Percentiles rank a stretch among this genome's conserved stretches.
Conservation (phyloP, 768 basidiomycete genomes). For the Paxillus involutus region DNA sequence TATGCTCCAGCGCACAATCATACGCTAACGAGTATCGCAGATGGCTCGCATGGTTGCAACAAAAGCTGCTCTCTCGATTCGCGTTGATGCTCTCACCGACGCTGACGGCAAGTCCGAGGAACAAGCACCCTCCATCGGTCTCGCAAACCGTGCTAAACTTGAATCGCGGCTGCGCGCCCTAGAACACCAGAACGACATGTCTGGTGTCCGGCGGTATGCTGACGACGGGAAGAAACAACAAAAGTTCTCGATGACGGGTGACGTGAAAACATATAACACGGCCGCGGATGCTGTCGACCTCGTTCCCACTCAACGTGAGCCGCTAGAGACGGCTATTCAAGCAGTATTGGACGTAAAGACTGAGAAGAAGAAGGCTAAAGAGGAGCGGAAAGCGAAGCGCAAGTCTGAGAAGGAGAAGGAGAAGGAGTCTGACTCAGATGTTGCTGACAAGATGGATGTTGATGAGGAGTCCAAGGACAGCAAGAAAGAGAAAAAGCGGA, state of each 20-base stretch:
- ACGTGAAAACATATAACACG: constrained; percentile 81
- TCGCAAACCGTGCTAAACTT: constrained; percentile 93
- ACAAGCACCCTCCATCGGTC: constrained; percentile 80
- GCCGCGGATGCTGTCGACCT: constrained; percentile 82
- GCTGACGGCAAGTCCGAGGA: constrained; percentile 86
- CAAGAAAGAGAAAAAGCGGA: constrained; percentile 47
- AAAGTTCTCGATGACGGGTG: constrained; percentile 79
- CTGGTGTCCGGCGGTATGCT: constrained; percentile 66
- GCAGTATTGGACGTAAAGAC: constrained; percentile 81
- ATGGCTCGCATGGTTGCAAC: constrained; percentile 99
- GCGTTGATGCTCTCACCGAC: constrained; percentile 95
- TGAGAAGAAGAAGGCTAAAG: constrained; percentile 81
- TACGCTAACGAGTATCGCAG: constrained; percentile 33
- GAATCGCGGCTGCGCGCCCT: constrained; percentile 90
- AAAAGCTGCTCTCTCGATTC: constrained; percentile 95
- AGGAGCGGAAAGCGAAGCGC: constrained; percentile 74
- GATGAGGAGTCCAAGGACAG: constrained; percentile 35
- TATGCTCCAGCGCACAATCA: background rate
- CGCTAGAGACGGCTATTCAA: constrained; percentile 73
- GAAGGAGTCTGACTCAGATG: constrained; percentile 41
- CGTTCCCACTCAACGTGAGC: constrained; percentile 82
- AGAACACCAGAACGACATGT: constrained; percentile 77
- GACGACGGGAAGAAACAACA: constrained; percentile 67
- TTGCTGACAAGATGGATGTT: constrained; percentile 44
- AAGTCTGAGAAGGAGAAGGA: constrained; percentile 53